Conservation (phyloP, 1,139 yeast genomes). For the Meyerozyma carpophila region DNA sequence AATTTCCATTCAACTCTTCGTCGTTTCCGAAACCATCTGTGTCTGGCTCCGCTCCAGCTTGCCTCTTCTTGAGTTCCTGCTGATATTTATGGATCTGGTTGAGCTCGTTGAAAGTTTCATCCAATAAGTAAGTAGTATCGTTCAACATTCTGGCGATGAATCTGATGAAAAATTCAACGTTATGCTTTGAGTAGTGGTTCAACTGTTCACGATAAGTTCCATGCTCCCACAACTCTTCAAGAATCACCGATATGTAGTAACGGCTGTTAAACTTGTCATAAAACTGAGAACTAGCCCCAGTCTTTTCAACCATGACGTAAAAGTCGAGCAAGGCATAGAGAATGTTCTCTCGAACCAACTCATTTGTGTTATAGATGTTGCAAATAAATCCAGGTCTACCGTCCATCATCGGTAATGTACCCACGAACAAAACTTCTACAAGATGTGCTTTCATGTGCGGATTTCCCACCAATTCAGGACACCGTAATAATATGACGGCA, state of each 20-base stretch:
- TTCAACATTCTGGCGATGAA: slow-evolving; percentile 93
- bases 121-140: slow-evolving; percentile 86
- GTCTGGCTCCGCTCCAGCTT: slow-evolving; percentile 29
- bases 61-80: slow-evolving; percentile 43
- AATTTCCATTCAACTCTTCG: slow-evolving; percentile 54
- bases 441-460: slow-evolving; percentile 88
- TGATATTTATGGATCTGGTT: slow-evolving; percentile 74
- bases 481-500: slow-evolving; percentile 67
- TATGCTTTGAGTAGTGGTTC: slow-evolving; percentile 55
- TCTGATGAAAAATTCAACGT: slow-evolving; percentile 79
- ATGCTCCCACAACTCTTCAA: slow-evolving; percentile 80
- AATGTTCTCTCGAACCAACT: slow-evolving; percentile 58
- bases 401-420: slow-evolving; percentile 55
- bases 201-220: slow-evolving; percentile 65
- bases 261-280: slow-evolving; percentile 93
- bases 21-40: slow-evolving; percentile 48
- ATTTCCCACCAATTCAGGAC: slow-evolving; percentile 82
- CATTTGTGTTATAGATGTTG: slow-evolving; percentile 57
- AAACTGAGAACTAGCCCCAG: slow-evolving; percentile 93
- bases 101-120: slow-evolving; percentile 81
- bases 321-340: slow-evolving; percentile 81
- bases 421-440: slow-evolving; percentile 75
- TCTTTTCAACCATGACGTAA: slow-evolving; percentile 91
- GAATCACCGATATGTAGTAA: slow-evolving; percentile 75
- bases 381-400: slow-evolving; percentile 72